phyloP scores from a whole-genome alignment of 495 filamentous ascomycete species.

The Schizothecium vesticola region DNA sequence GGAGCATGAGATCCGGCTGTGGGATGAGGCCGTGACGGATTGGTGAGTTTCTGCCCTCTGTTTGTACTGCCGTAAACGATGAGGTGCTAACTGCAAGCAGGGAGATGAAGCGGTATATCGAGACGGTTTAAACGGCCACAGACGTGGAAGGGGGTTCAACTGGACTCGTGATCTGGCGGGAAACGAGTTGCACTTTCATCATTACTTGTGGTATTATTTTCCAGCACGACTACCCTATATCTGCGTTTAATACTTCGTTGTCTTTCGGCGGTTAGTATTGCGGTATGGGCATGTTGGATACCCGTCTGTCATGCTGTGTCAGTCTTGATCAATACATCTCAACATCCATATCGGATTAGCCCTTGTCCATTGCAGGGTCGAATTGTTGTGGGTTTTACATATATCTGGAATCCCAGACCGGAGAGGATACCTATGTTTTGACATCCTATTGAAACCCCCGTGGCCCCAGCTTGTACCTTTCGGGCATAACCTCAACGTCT shows the following conservation, averaged over 20 bases:
- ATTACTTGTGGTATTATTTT: background rate
- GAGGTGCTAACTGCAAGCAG: conserved; percentile 28
- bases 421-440: too few relatives aligned
- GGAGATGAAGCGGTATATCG: conserved; percentile 68
- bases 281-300: background rate
- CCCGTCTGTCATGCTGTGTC: background rate
- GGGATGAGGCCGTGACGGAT: conserved; percentile 94
- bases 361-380: too few relatives aligned
- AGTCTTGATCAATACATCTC: background rate
- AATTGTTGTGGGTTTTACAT: too few relatives aligned
- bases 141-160: background rate
- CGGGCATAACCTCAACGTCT: too few relatives aligned
- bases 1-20: conserved; percentile 82
- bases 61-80: background rate
- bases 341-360: background rate
- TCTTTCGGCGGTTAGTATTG: background rate
- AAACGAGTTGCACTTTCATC: background rate
- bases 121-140: conserved; percentile 52
- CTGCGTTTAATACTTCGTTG: background rate
- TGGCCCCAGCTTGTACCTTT: too few relatives aligned
- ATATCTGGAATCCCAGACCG: too few relatives aligned
- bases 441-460: too few relatives aligned
- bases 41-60: conserved; percentile 56
- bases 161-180: background rate
- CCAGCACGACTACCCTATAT: background rate